Base-by-base conservation (phyloP, 345 rosid genomes). In the Euclidium syriacum region DNA sequence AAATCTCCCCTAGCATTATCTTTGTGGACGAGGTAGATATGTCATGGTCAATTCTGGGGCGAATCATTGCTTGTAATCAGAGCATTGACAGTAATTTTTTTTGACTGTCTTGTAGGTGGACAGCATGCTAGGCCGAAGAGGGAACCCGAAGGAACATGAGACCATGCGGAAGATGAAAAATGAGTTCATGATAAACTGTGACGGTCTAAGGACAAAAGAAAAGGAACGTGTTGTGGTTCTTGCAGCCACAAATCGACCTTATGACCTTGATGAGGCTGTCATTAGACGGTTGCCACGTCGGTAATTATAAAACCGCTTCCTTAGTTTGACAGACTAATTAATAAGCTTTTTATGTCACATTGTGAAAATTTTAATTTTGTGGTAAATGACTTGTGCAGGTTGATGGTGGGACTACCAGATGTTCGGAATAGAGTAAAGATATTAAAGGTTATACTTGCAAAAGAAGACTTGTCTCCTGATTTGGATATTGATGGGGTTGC, bases 131-230 rank as follows among this genome's bases (percentile, higher is more conserved):
- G 95, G 98, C n/a, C 80, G 88, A 64, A 74, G 97, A 63, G 95
- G 84, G 72, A 82, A 79, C 68, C 88, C 85, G 0, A 87, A 88
- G 27, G 98, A 89, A 78, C 88, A 89, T 64, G 98, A 89, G 79
- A 85, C 88, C 27, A 83, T 79, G 89, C 86, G 95, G 20, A 89
- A 82, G 84, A 89, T 89, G 89, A 92, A 87, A 70, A 87, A 89
- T 70, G 99, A 90, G 68, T 94, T 94, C 77, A 94, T 89, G 99
- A 83, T 84, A 52, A 81, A 87, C 69, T 94, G 96, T 97, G 99
- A 87, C 72, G 98, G 97, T 34, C 61, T 85, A 46, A 76, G 84
- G 60, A 83, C 97, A 9, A 85, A 87, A 74, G 97, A 89, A 40
- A 82, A 83, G 7, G 95, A 92, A 66, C 71, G 96, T 11, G 89